Base-by-base conservation (phyloP, 2,329 filamentous ascomycete genomes). In the Neonectria sp. region DNA sequence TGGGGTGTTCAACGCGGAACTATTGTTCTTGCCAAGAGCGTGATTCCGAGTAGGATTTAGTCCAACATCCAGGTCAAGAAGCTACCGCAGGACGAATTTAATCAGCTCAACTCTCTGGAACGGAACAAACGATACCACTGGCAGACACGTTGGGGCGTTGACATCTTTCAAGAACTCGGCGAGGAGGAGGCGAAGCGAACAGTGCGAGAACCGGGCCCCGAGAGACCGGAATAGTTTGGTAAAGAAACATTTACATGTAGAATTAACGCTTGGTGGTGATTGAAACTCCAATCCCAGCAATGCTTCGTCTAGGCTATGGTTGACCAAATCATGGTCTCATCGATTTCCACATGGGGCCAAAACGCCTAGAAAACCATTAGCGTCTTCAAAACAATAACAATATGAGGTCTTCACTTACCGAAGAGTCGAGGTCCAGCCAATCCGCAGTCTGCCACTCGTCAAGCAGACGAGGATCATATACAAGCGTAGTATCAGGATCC, bases 1-100 rank as follows among this genome's bases (percentile, higher is more conserved):
- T 92, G 90, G 90, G 90, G 89, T 53, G 79, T 92, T 55, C 85
- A 86, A 68, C 85, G 90, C 64, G 90, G 90, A 65, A 91, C 90
- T 76, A 86, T 89, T 46, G 90, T 92, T 55, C 82, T 92, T 70
- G 90, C 90, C 71, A 92, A 92, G 87, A 91, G 88, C 80, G 89
- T 89, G 56, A 92, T 88, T 53, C 88, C 88, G 9, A 84, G 83
- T 64, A 85, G 90, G 49, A 92, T 92, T 73, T 84, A 88, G 81
- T 91, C 89, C 82, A 93, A 93, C 81, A 84, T 84, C 62, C 72
- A 82, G 72, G 83, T 82, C 7, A 55, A 67, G 53, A 77, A 80
- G 63, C 70, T 85, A 29, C 77, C 81, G 2, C 75, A 75, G 8
- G 79, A 80, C 49, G 78, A 75, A 2, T 79, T 83, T 60, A 74